A percentile compares a stretch with the other conserved stretches of the same genome.
Conservation (phyloP, 495 filamentous ascomycete genomes). For the Glutinoglossum americanum region DNA sequence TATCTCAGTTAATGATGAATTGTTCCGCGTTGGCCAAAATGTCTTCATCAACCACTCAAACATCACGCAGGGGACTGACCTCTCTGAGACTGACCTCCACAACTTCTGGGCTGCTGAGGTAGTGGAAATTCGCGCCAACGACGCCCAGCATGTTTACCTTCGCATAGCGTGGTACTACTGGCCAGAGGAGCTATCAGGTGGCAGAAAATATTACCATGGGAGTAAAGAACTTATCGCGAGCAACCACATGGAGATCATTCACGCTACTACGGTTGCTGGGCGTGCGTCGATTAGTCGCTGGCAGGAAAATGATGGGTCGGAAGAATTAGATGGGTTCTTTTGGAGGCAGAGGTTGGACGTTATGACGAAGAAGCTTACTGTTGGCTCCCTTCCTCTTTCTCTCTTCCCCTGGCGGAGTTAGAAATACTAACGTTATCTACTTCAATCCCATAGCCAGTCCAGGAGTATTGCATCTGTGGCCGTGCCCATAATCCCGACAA, state of each 20-base stretch:
- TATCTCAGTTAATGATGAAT: not conserved
- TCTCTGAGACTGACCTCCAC: constrained; percentile 18
- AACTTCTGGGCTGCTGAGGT: constrained; percentile 52
- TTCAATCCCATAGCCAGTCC: constrained; percentile 21
- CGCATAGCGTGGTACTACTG: constrained; percentile 59
- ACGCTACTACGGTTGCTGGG: constrained; percentile 23
- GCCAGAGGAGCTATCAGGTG: constrained; percentile 44
- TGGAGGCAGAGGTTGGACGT: constrained; percentile 44
- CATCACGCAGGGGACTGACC: not conserved
- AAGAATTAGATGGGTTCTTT: constrained; percentile 31
- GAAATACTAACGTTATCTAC: not conserved
- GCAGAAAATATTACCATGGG: constrained; percentile 45
- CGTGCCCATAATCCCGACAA: constrained; percentile 41
- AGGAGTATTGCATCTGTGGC: constrained; percentile 37
- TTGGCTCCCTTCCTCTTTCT: constrained; percentile 16
- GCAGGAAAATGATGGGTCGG: constrained; percentile 38
- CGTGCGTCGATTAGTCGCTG: constrained; percentile 19
- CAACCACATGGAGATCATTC: constrained; percentile 46
- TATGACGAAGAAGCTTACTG: constrained; percentile 32
- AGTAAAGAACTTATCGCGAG: constrained; percentile 43
- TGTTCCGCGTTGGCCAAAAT: not conserved
- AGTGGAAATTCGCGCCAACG: constrained; percentile 45
- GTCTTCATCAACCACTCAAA: not conserved
- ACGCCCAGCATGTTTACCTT: constrained; percentile 47
- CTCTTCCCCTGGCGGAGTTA: not conserved